Conservation (phyloP, 2,329 filamentous ascomycete genomes). For the Penicillium italicum region DNA sequence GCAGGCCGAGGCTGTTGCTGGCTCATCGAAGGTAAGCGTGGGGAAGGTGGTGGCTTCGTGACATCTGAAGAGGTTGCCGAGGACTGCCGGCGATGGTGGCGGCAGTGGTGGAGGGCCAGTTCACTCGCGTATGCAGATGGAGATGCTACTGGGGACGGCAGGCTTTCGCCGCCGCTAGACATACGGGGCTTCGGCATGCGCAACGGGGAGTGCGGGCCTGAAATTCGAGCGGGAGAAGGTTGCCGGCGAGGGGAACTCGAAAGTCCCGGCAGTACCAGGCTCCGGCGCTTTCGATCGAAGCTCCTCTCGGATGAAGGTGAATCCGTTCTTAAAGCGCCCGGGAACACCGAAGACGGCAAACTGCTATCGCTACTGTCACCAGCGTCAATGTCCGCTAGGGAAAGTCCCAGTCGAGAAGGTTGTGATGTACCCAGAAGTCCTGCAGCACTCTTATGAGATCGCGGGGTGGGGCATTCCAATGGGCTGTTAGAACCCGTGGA, state of each 20-base stretch:
- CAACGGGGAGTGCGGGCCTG: slow-evolving; percentile 77
- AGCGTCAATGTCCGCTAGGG: slow-evolving; percentile 79
- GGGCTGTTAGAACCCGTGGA: slow-evolving; percentile 89
- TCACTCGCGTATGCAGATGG: slow-evolving; percentile 81
- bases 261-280: slow-evolving; percentile 75
- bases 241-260: slow-evolving; percentile 74
- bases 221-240: slow-evolving; percentile 76
- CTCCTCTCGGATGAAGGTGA: slow-evolving; percentile 88
- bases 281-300: slow-evolving; percentile 80
- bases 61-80: slow-evolving; percentile 78
- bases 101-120: slow-evolving; percentile 49
- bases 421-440: slow-evolving; percentile 57
- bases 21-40: slow-evolving; percentile 70
- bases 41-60: slow-evolving; percentile 70
- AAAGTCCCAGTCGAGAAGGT: slow-evolving; percentile 67
- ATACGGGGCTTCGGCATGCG: slow-evolving; percentile 78
- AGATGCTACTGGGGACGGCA: slow-evolving; percentile 83
- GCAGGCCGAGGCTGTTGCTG: slow-evolving; percentile 77
- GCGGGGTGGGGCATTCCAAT: slow-evolving; percentile 82
- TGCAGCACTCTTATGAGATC: slow-evolving; percentile 66
- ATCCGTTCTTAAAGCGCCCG: slow-evolving; percentile 70
- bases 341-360: slow-evolving; percentile 73
- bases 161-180: slow-evolving; percentile 48
- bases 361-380: slow-evolving; percentile 81
- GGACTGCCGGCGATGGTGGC: slow-evolving; percentile 83